Base-by-base conservation (phyloP, 1,284 basidiomycete species). In the Ceratobasidium theobromae region DNA sequence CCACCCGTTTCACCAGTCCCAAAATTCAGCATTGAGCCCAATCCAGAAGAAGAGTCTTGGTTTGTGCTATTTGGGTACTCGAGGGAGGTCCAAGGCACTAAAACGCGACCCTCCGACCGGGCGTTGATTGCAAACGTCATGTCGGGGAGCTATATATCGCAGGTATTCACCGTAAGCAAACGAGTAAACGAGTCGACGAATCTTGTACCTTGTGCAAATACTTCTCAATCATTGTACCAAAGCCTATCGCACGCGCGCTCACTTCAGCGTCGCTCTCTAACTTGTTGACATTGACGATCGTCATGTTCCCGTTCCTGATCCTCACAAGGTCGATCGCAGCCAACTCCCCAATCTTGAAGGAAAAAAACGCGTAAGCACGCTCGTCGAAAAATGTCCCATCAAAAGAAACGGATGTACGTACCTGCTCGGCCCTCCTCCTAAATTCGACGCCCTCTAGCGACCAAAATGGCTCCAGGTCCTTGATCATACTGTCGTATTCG, bases 111-210 rank as follows among this genome's bases (percentile, higher is more conserved):
- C 77, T 98, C 95, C 0, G 93, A 88, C 78, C 89, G 91, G 41
- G 91, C 86, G 72, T 97, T 97, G 77, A 97, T 86, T 0, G 95
- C 86, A 71, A 97, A 88, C 72, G 95, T 89, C 85, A 97, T 87
- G 78, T 96, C 85, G 9, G 93, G 93, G 2, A 97, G 82, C 84
- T 93, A 74, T 46, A 71, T 69, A 27, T 71, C 67, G 43, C 38
- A 65, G 16, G 16, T 8, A 65, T 30, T 14, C 33, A 23, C 55
- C 54, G 35, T 35, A 58, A 58, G 33, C 25, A 62, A 33, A 65
- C 35, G 16, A 8, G 41, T 25, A 32, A 11, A 33, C n/a, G 21
- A 21, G 35, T 28, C 1, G 53, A 28, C 27, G 28, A 25, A 33
- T 8, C 23, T 77, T 78, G 68, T 65, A 90, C 89, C 75, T 81